These are phyloP conservation scores for Ophiorrhiza pumila DNA, from an alignment of 257 asterid species.

Conservation along the genomic window DNA sequence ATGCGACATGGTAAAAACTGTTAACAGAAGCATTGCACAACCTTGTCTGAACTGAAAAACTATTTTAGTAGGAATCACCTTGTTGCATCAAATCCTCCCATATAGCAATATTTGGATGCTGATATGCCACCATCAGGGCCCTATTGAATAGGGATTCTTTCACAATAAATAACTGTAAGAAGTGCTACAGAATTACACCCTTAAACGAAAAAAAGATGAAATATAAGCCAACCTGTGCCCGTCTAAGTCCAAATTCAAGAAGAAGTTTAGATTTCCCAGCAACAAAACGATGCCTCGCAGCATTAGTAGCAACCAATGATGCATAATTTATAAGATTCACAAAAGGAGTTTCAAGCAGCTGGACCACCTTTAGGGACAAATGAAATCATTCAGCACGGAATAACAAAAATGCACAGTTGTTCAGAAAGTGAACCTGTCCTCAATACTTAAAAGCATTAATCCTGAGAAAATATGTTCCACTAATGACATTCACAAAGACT, in stretches of 20 bases:
- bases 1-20: neutral
- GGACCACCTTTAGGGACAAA: constrained; percentile 71
- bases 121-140: constrained; percentile 99
- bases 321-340: constrained; percentile 87
- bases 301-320: constrained; percentile 95
- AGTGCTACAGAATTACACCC: constrained; percentile 2
- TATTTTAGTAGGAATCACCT: constrained; percentile 45
- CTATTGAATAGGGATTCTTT: constrained; percentile 36
- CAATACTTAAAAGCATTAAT: neutral
- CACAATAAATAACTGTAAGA: constrained; percentile 12
- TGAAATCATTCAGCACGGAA: constrained; percentile 20
- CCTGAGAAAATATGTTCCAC: neutral
- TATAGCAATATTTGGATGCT: constrained; percentile 89
- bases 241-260: constrained; percentile 92
- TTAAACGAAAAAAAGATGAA: constrained; percentile 6
- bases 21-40: neutral
- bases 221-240: constrained; percentile 70
- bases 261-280: constrained; percentile 93
- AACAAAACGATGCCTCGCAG: constrained; percentile 97
- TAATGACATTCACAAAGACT: constrained; percentile 6
- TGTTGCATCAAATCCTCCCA: constrained; percentile 99
- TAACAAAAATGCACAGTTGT: constrained; percentile 10
- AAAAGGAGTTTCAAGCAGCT: constrained; percentile 92
- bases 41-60: constrained; percentile 1
- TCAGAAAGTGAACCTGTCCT: constrained; percentile 7